Base-by-base conservation (phyloP, 1,139 yeast genomes). In the Protomyces inundatus region DNA sequence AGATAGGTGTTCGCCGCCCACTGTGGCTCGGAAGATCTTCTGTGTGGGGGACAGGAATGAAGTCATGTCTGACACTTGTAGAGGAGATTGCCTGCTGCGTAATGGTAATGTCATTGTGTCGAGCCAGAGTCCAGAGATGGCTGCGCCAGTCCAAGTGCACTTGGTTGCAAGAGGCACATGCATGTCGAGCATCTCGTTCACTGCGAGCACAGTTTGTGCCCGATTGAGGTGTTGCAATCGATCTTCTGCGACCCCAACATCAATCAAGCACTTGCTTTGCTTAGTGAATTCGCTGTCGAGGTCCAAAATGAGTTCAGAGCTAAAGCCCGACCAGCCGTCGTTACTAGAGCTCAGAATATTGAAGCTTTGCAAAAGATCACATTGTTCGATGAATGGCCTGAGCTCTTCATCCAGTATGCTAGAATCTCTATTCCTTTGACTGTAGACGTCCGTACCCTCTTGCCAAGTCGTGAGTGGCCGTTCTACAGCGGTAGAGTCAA, bases 311-410 rank as follows among this genome's bases (percentile, higher is more conserved):
- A 85, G 70, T 54, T 80, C 80, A 45, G 77, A 73, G 0, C 88
- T 75, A 69, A 88, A 86, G 0, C 96, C 97, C 53, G 91, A 86
- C 98, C 98, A 93, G 0, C 87, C 87, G 46, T 84, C 80, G 71
- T 88, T 93, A 4, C 86, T 69, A 61, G 90, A 95, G 0, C 87
- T 81, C 1, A 85, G 72, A 0, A 88, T 65, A 68, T 86, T 87
- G 10, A 91, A 68, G 0, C 97, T 97, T 64, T 82, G 83, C 37
- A 90, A 73, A 34, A 77, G 75, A 72, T 93, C 98, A 71, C 95
- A 84, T 67, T 83, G 82, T 71, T 93, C 98, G n/a, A 93, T 72
- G 55, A 81, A 75, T 3, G 78, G 77, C 61, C 97, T 78, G 66
- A 91, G 82, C 7, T 77, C 76, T 5, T 81, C 82, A 55, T 87